Base-by-base conservation (phyloP, 768 basidiomycete genomes). In the Mrakia hoshinonis region DNA sequence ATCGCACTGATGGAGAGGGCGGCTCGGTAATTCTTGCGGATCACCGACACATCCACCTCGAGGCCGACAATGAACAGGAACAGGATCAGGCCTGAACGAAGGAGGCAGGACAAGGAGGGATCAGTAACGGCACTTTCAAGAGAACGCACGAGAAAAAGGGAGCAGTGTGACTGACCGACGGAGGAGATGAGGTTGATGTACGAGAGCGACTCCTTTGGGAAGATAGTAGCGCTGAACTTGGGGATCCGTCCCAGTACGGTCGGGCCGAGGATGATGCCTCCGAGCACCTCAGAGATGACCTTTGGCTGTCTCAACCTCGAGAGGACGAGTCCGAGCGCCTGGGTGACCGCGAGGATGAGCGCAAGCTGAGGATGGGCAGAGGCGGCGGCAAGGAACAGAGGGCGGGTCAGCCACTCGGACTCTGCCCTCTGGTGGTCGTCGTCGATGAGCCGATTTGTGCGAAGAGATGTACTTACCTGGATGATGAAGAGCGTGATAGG, bases 251-350 rank as follows among this genome's bases (percentile, higher is more conserved):
- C 20, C 18, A 67, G 3, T 9, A 65, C 84, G 15, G 87, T 88
- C 75, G 77, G 80, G 51, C 92, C 93, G 13, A 97, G 84, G 26
- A 97, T 76, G 74, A 98, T 87, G 26, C 95, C 95, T 0, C 88
- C 91, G 68, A 97, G 85, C 72, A 96, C 89, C 78, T 97, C 94
- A 51, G 92, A 87, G 66, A 96, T 92, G 72, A 97, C 94, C n/a
- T 87, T 83, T 1, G 95, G 95, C 76, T 97, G 94, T 43, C 85
- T 86, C 46, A 95, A 85, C 68, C 83, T 86, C 10, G 81, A 79
- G 26, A 96, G 82, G 64, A 85, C 70, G 24, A 89, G 79, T 0
- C 85, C 83, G 12, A 97, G 85, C 6, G 89, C 70, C 76, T 93
- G 90, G 47, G 87, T 86, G 83, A 92, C 86, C 43, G 80, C 80